Base-by-base conservation (phyloP, 1,284 basidiomycete genomes). In the Moniliophthora roreri region DNA sequence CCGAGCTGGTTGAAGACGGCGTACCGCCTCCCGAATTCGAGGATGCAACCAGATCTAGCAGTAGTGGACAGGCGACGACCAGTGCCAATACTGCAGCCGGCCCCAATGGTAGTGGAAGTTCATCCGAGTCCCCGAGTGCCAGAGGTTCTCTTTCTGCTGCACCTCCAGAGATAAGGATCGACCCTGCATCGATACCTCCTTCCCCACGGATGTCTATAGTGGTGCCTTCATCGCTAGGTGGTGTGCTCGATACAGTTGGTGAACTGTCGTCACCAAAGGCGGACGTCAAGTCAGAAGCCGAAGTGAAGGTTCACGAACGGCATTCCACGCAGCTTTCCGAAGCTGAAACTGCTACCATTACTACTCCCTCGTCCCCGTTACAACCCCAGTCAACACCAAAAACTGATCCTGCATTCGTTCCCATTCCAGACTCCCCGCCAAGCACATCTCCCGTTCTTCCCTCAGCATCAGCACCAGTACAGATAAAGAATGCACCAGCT, bases 1-100 rank as follows among this genome's bases (percentile, higher is more conserved):
- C 69, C 7, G 63, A 68, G 38, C 66, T 70, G 48, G 70, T 72
- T 38, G 55, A 60, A 28, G 41, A 46, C n/a, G 21, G 21, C n/a
- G 44, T 32, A 16, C 65, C 64, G 6, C 69, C 69, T 10, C 77
- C 75, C 23, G 73, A 69, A 48, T 77, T 77, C 59, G 71, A 75
- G 24, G 58, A 60, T 20, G 59, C 52, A 3, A 56, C 48, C 41
- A 52, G 13, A 52, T 51, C 24, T 57, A 56, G 23, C 6, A 32
- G 28, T 32, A 57, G 50, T 21, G 39, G 55, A 26, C 23, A 39
- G 37, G 24, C 42, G 7, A 60, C 54, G 34, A 41, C 53, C 16
- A 34, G 50, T 13, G 48, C 38, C 10, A 46, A 46, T n/a, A 50
- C 60, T 24, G 62, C 56, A 3, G 60, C 65, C 26, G 46, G 50